Evolutionary conservation across 2,329 filamentous ascomycete genomes (phyloP).

Genomic region (Aspergillus calidoustus): DNA sequence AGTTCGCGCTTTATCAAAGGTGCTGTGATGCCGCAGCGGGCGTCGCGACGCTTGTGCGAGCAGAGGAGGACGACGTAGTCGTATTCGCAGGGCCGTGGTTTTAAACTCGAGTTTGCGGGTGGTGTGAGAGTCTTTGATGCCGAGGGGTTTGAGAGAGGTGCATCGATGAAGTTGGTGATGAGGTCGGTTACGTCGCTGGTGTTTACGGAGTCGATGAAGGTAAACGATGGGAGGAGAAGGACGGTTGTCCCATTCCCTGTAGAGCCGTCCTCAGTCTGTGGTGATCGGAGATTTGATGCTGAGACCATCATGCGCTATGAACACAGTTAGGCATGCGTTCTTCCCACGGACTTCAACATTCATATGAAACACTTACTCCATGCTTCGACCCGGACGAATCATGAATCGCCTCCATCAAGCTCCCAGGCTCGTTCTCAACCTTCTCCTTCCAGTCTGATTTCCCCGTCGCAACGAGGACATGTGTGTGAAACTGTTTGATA

Average conservation of each 20-base stretch:
- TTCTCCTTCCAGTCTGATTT: conserved; percentile 44
- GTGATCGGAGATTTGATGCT: conserved; percentile 38
- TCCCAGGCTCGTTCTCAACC: conserved; percentile 47
- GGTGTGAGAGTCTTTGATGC: conserved; percentile 44
- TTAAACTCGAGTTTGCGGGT: conserved; percentile 47
- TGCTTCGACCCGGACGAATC: conserved; percentile 64
- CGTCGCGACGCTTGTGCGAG: conserved; percentile 85
- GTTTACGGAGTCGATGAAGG: conserved; percentile 75
- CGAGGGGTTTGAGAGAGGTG: conserved; percentile 52
- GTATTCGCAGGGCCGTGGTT: conserved; percentile 72
- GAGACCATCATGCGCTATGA: conserved; percentile 41
- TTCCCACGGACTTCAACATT: no score
- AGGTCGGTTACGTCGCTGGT: conserved; percentile 68
- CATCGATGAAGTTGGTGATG: conserved; percentile 69
- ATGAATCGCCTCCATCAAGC: conserved; percentile 54
- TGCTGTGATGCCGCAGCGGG: conserved; percentile 86
- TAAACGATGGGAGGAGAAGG: conserved; percentile 81
- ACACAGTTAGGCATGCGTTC: not conserved
- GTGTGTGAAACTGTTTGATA: conserved; percentile 41
- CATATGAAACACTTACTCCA: conserved; percentile 58
- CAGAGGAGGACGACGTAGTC: conserved; percentile 84
- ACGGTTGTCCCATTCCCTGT: conserved; percentile 63
- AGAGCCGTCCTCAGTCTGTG: conserved; percentile 17
- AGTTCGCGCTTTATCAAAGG: conserved; percentile 80
- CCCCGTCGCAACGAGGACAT: conserved; percentile 45